Percentiles rank a stretch among this genome's conserved stretches.
Evolutionary conservation across 192 early-diverging fungal species (phyloP).

Genomic region (Gamsiella multidivaricata): DNA sequence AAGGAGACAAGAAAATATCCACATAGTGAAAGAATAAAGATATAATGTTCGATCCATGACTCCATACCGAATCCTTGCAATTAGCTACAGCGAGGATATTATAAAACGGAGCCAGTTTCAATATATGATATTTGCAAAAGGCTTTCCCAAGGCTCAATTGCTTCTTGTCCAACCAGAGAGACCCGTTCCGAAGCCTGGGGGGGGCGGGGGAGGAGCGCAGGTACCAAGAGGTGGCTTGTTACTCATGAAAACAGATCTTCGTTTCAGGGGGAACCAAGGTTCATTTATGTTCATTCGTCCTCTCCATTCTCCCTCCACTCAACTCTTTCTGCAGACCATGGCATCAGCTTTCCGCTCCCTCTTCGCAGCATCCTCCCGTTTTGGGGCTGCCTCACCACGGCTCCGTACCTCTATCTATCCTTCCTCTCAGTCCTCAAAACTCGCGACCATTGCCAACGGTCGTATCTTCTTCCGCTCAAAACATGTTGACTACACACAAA

Average conservation of each 20-base stretch:
- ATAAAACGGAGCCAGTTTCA: too few relatives aligned
- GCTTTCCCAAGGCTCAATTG: too few relatives aligned
- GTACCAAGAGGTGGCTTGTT: conserved; percentile 14
- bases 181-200: too few relatives aligned
- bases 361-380: conserved; percentile 21
- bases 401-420: not conserved
- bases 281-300: not conserved
- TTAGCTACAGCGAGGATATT: too few relatives aligned
- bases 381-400: not conserved
- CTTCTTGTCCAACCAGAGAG: too few relatives aligned
- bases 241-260: too few relatives aligned
- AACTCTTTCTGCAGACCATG: conserved; percentile 21
- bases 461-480: conserved; percentile 35
- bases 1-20: not conserved
- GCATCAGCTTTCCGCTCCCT: conserved; percentile 40
- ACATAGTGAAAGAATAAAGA: too few relatives aligned
- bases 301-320: not conserved
- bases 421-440: conserved; percentile 11
- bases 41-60: not conserved
- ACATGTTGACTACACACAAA: conserved; percentile 66
- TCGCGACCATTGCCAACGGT: conserved; percentile 9
- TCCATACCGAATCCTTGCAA: too few relatives aligned
- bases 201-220: too few relatives aligned
- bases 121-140: too few relatives aligned
- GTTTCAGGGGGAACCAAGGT: too few relatives aligned